Base-by-base conservation (phyloP, 164 flowering plant species). In the Vitis labrusca region DNA sequence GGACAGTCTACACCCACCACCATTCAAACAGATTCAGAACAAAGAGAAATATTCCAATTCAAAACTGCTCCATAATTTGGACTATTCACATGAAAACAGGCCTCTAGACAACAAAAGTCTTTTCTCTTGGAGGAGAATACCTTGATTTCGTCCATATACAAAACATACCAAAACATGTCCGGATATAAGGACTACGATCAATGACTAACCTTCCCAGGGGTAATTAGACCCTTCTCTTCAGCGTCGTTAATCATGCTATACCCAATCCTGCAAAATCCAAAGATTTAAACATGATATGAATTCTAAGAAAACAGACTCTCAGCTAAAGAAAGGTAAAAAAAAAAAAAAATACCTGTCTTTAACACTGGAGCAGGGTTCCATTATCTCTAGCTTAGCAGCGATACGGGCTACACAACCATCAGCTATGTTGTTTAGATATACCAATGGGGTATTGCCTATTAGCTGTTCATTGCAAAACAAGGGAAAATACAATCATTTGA, bases 381-480 rank as follows among this genome's bases (percentile, higher is more conserved):
- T 79, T 51, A 56, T 63, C 72, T 83, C 86, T 1, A 83, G 76
- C 77, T 83, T 83, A 27, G 80, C 84, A 60, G 86, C 84, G 23
- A 83, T 73, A 15, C 70, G 83, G 19, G 81, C 84, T 52, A 77
- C 81, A 57, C 84, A 79, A 9, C 84, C 86, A 29, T 79, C 84
- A 51, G 75, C 77, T n/a, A 81, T 62, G 13, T 71, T 65, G 76
- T 83, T 81, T 50, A 83, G 86, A 71, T 76, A 81, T 0, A 83
- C 84, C 79, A 83, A 27, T 3, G 84, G 86, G 3, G 86, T 81
- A 44, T 83, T 81, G 14, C 86, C 86, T 51, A 83, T 79, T 16
- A 83, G 67, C 86, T 83, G 72, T 59, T 50, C 10, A 30, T 29
- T 1, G 8, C 8, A 30, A 60, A 54, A 47, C 53, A 17, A 52